Percentiles rank a stretch among this genome's conserved stretches.
Conservation (phyloP, 31 red algal species). For the Odonthalia washingtoniensis region DNA sequence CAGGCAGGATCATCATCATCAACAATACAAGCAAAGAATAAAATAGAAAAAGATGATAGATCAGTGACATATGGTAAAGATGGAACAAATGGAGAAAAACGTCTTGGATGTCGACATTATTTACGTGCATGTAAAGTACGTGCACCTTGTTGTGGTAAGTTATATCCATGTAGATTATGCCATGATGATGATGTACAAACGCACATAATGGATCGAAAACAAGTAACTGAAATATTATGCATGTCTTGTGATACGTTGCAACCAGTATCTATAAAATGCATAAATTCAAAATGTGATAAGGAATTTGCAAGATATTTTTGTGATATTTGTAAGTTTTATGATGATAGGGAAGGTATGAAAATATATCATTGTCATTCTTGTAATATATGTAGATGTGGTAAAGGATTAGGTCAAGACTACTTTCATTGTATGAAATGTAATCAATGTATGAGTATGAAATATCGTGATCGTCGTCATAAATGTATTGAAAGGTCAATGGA, state of each 20-base stretch:
- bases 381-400: constrained; percentile 95
- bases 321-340: constrained; percentile 88
- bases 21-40: background rate
- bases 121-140: constrained; percentile 77
- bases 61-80: constrained; percentile 50
- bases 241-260: constrained; percentile 88
- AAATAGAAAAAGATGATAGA: constrained; percentile 48
- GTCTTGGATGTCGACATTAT: constrained; percentile 96
- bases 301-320: constrained; percentile 90
- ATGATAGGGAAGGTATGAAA: constrained; percentile 71
- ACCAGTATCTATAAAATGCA: constrained; percentile 70
- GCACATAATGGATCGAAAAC: constrained; percentile 92
- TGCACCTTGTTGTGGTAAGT: constrained; percentile 75
- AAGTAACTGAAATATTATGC: constrained; percentile 85
- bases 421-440: constrained; percentile 99
- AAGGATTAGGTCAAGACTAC: constrained; percentile 93
- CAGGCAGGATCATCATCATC: constrained; percentile 29
- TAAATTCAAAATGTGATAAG: constrained; percentile 68
- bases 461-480: constrained; percentile 65
- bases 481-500: constrained; percentile 92
- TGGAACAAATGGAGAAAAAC: constrained; percentile 45
- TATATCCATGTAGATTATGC: constrained; percentile 95
- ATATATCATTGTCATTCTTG: constrained; percentile 98
- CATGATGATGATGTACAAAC: constrained; percentile 78
- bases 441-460: constrained; percentile 89